These are phyloP conservation scores for Ogataea ganodermae DNA, from an alignment of 805 yeast species.

Conservation along the genomic window DNA sequence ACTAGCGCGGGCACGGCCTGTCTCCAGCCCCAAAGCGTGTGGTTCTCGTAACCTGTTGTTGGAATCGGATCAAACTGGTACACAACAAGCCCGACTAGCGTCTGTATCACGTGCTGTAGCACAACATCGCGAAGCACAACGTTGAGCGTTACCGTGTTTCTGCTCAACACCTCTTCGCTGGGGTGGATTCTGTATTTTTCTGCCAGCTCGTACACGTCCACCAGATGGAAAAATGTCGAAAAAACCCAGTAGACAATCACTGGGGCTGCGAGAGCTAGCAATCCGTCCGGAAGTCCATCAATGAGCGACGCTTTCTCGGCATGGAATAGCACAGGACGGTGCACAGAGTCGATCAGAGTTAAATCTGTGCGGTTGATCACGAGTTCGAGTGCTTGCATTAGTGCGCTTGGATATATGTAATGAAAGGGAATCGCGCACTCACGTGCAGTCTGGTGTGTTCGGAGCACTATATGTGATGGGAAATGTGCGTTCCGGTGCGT, in stretches of 20 bases:
- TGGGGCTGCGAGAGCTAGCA: constrained; percentile 73
- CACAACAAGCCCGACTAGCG: constrained; percentile 62
- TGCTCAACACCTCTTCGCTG: constrained; percentile 72
- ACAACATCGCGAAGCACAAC: constrained; percentile 83
- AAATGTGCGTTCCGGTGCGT: neutral
- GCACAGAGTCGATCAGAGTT: constrained; percentile 16
- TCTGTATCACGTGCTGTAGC: constrained; percentile 82
- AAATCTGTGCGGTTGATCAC: constrained; percentile 27
- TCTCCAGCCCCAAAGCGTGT: constrained; percentile 48
- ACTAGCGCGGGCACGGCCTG: constrained; percentile 36
- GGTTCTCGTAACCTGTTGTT: constrained; percentile 51
- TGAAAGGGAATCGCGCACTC: no score
- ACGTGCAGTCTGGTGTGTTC: no score
- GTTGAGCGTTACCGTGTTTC: constrained; percentile 70
- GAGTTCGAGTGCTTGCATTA: constrained; percentile 1
- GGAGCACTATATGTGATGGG: neutral
- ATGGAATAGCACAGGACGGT: constrained; percentile 33
- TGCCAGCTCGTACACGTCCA: constrained; percentile 74
- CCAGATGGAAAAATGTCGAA: constrained; percentile 69
- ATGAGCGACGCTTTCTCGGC: constrained; percentile 48
- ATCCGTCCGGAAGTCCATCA: constrained; percentile 67
- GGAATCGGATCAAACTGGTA: constrained; percentile 59
- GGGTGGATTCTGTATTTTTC: constrained; percentile 91
- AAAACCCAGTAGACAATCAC: constrained; percentile 82
- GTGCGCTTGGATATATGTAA: neutral